Conservation (phyloP, 2,329 filamentous ascomycete species). For the Elsinoe arachidis region DNA sequence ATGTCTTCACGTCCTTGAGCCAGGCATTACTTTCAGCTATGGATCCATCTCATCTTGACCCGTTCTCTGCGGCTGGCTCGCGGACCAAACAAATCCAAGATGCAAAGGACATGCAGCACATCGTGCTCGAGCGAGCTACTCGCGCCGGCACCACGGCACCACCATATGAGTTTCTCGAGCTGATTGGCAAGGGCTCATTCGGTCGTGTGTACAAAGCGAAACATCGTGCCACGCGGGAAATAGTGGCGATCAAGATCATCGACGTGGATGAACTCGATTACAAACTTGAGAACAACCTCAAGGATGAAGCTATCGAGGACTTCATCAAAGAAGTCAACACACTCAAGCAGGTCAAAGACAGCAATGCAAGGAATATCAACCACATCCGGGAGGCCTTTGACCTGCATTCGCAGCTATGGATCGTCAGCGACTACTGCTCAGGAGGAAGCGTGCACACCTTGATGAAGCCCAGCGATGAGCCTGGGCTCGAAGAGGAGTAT, state of each 20-base stretch:
- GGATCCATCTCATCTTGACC: slow-evolving; percentile 23
- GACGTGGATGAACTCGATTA: slow-evolving; percentile 71
- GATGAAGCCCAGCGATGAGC: slow-evolving; percentile 38
- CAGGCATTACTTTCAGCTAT: slow-evolving; percentile 17
- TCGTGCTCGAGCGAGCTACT: slow-evolving; percentile 54
- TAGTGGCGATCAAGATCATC: slow-evolving; percentile 74
- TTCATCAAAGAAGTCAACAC: slow-evolving; percentile 57
- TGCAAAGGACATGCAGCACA: slow-evolving; percentile 59
- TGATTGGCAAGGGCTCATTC: slow-evolving; percentile 68
- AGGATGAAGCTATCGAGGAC: slow-evolving; percentile 50
- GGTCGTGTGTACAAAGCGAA: slow-evolving; percentile 62
- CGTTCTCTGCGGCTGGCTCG: slow-evolving; percentile 15
- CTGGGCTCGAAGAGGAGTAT: slow-evolving; percentile 49
- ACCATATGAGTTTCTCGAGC: slow-evolving; percentile 58
- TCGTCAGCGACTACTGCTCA: slow-evolving; percentile 78
- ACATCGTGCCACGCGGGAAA: slow-evolving; percentile 29
- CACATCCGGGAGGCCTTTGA: slow-evolving; percentile 70
- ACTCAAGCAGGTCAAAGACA: slow-evolving; percentile 63
- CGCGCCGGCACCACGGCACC: slow-evolving; percentile 53
- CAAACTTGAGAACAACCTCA: slow-evolving; percentile 53
- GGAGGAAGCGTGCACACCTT: slow-evolving; percentile 68
- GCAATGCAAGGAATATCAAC: slow-evolving; percentile 70
- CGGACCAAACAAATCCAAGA: slow-evolving; percentile 54
- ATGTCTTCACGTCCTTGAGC: neutral
- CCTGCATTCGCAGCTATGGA: slow-evolving; percentile 74